These are phyloP conservation scores for Apocynum venetum DNA, from an alignment of 257 asterid species.

Conservation along the genomic window DNA sequence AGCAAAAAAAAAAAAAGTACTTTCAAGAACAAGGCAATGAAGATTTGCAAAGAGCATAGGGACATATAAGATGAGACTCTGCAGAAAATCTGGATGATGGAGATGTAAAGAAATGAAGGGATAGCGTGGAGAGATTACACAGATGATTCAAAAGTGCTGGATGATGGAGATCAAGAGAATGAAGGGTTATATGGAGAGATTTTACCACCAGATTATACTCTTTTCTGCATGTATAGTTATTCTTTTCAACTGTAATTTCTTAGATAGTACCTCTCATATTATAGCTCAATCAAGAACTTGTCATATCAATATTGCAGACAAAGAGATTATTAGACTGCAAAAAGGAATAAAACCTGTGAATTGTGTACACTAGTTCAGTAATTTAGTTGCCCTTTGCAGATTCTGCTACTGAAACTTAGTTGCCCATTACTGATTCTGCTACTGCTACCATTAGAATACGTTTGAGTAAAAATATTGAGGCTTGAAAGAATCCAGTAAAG, in stretches of 20 bases:
- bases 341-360: neutral
- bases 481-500: too few species aligned
- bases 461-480: too few species aligned
- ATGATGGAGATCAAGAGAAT: conserved; percentile 4
- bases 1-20: neutral
- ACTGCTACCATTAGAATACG: too few species aligned
- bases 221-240: too few species aligned
- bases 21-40: neutral
- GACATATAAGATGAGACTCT: neutral
- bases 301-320: neutral
- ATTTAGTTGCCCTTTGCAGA: too few species aligned
- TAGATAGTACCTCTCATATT: too few species aligned
- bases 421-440: too few species aligned
- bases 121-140: neutral
- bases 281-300: neutral
- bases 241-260: neutral
- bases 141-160: neutral
- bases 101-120: conserved; percentile 5
- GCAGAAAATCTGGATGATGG: neutral
- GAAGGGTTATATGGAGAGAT: neutral
- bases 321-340: neutral
- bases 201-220: neutral
- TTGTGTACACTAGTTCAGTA: too few species aligned
- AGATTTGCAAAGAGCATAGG: neutral
- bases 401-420: too few species aligned